These are phyloP conservation scores for Mytilinidion resinicola DNA, from an alignment of 495 filamentous ascomycete genomes.

Conservation along the genomic window DNA sequence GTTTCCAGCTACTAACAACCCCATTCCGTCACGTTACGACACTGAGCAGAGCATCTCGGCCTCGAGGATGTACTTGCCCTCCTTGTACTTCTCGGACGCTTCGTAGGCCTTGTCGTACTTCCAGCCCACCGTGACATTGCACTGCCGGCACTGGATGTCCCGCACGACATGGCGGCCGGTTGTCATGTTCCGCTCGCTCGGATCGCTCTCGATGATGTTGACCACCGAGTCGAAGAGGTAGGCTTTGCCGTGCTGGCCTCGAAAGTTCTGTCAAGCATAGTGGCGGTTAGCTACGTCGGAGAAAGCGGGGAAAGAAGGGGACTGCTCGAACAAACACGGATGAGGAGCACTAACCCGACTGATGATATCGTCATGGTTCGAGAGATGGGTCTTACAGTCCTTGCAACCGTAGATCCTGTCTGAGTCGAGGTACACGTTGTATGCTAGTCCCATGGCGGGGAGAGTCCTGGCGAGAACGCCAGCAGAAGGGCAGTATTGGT, in stretches of 20 bases:
- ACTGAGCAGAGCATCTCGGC: conserved; percentile 83
- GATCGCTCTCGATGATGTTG: conserved; percentile 73
- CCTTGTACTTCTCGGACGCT: conserved; percentile 90
- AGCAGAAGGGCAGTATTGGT: neutral
- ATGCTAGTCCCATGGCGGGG: conserved; percentile 75
- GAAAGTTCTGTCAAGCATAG: conserved; percentile 70
- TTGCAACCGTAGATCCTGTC: conserved; percentile 93
- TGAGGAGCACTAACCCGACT: conserved; percentile 60
- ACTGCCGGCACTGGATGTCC: conserved; percentile 84
- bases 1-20: neutral
- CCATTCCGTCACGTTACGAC: conserved; percentile 15
- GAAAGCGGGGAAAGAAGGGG: conserved; percentile 1
- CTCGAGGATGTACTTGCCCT: conserved; percentile 96
- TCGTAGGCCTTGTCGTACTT: conserved; percentile 99
- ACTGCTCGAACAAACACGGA: conserved; percentile 1
- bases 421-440: conserved; percentile 91
- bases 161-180: conserved; percentile 90
- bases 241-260: conserved; percentile 96
- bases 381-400: conserved; percentile 88
- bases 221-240: conserved; percentile 94
- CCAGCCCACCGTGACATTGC: conserved; percentile 90
- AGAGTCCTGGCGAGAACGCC: neutral
- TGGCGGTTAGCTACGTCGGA: conserved; percentile 8
- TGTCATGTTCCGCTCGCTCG: conserved; percentile 96
- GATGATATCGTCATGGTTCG: conserved; percentile 92